Conservation (phyloP, 1,139 yeast genomes). For the Zygoascus hellenicus region DNA sequence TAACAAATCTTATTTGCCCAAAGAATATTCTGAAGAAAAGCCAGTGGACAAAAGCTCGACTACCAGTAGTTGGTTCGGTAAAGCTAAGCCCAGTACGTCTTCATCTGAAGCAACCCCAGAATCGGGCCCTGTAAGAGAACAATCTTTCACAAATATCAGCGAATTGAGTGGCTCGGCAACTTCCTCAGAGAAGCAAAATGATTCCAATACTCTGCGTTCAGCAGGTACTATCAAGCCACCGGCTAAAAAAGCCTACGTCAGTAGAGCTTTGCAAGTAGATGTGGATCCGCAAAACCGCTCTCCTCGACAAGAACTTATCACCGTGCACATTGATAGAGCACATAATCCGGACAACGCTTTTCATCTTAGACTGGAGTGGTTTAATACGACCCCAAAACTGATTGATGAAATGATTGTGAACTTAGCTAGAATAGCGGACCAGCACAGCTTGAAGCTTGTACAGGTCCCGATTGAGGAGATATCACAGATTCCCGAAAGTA, state of each 20-base stretch:
- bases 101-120: neutral
- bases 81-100: neutral
- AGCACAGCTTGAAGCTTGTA: conserved; percentile 81
- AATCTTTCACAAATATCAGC: neutral
- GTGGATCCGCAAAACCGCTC: conserved; percentile 71
- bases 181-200: neutral
- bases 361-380: conserved; percentile 89
- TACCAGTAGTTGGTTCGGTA: conserved; percentile 8
- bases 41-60: neutral
- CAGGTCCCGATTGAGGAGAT: conserved; percentile 91
- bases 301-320: conserved; percentile 68
- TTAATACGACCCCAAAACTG: conserved; percentile 80
- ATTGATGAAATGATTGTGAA: conserved; percentile 81
- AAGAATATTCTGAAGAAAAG: conserved; percentile 10
- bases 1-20: conserved; percentile 46
- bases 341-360: conserved; percentile 95
- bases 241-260: conserved; percentile 30
- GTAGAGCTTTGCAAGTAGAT: conserved; percentile 61
- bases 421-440: conserved; percentile 77
- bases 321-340: conserved; percentile 84
- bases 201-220: conserved; percentile 1
- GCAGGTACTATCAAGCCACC: conserved; percentile 5
- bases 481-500: conserved; percentile 63
- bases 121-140: neutral
- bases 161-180: neutral